phyloP scores from a whole-genome alignment of 345 rosid genomes.

The Gossypium anomalum region DNA sequence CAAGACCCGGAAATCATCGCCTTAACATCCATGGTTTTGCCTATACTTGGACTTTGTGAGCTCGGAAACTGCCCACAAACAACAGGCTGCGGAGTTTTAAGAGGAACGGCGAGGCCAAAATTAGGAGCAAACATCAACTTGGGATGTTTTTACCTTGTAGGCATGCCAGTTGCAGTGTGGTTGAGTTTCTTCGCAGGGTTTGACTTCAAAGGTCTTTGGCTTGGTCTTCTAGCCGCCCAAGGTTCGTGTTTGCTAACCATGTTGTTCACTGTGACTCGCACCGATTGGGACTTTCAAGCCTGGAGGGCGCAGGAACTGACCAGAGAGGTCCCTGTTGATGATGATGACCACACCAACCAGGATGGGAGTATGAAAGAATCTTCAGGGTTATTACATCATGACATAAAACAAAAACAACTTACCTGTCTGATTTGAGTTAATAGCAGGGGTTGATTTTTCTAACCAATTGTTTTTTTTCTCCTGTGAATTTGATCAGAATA shows the following conservation, averaged over 20 bases:
- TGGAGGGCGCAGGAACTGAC: constrained; percentile 34
- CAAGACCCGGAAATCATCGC: constrained; percentile 52
- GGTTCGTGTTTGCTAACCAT: constrained; percentile 59
- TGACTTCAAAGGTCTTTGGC: constrained; percentile 78
- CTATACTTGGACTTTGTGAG: constrained; percentile 80
- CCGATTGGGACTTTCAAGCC: constrained; percentile 69
- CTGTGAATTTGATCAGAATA: not conserved
- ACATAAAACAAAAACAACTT: not conserved
- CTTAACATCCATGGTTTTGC: constrained; percentile 63
- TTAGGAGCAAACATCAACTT: constrained; percentile 78
- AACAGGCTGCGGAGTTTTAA: constrained; percentile 69
- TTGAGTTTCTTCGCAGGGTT: constrained; percentile 49
- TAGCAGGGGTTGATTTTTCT: not conserved
- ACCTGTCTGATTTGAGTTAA: constrained; percentile 1
- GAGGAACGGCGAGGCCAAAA: constrained; percentile 85
- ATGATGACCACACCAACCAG: not conserved
- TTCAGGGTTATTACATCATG: constrained; percentile 2
- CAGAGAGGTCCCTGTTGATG: not conserved
- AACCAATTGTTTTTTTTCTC: constrained; percentile 2
- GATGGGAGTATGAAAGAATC: not conserved
- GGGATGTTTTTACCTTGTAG: constrained; percentile 77
- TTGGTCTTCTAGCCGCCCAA: constrained; percentile 85
- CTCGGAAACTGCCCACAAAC: constrained; percentile 93
- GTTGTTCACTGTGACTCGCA: constrained; percentile 50
- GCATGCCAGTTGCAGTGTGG: constrained; percentile 80